A percentile compares a stretch with the other conserved stretches of the same genome.
Conservation (phyloP, 202 grass and related monocot genomes). For the Brachypodium distachyon region DNA sequence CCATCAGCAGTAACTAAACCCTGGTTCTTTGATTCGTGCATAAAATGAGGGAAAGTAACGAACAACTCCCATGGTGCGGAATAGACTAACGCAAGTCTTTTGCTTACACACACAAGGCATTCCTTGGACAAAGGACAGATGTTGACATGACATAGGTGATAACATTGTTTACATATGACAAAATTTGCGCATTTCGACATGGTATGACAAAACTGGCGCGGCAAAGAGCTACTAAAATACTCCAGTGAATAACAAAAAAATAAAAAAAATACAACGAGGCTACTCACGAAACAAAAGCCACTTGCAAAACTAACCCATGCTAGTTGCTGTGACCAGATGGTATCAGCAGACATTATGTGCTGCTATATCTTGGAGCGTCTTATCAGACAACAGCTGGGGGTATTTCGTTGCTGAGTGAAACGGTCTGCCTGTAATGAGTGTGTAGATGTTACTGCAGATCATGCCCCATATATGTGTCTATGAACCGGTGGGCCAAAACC, state of each 20-base stretch:
- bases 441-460: not conserved
- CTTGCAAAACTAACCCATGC: not conserved
- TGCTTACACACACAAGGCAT: not conserved
- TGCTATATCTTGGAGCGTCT: slow-evolving; percentile 2
- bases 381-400: not conserved
- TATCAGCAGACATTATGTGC: not conserved
- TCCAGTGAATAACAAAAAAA: not conserved
- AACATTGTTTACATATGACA: slow-evolving; percentile 49
- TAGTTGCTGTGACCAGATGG: not conserved
- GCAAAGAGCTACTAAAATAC: not conserved
- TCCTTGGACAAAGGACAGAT: not conserved
- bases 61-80: too few relatives aligned
- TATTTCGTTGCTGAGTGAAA: slow-evolving; percentile 10
- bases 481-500: slow-evolving; percentile 65
- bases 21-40: too few relatives aligned
- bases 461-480: slow-evolving; percentile 82
- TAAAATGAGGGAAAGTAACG: too few relatives aligned
- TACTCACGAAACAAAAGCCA: not conserved
- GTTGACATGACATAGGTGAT: not conserved
- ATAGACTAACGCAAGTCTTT: too few relatives aligned
- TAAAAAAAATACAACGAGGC: not conserved
- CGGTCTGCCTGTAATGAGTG: not conserved
- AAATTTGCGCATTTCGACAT: slow-evolving; percentile 23
- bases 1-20: too few relatives aligned
- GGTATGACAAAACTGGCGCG: slow-evolving; percentile 23